These are phyloP conservation scores for Sanghuangporus baumii DNA, from an alignment of 1,284 basidiomycete genomes.

Conservation along the genomic window DNA sequence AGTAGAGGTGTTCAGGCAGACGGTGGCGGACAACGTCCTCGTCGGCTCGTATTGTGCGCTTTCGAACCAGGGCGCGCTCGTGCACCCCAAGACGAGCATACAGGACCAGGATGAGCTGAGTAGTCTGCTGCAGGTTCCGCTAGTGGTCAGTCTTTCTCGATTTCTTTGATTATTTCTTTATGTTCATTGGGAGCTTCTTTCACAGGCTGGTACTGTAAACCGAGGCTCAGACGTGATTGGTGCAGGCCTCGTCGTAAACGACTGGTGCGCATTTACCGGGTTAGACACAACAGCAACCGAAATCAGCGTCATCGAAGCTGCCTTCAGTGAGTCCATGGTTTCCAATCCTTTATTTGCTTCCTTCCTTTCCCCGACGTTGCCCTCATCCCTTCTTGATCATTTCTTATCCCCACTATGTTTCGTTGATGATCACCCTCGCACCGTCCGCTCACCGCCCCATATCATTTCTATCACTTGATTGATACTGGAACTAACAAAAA, in stretches of 20 bases:
- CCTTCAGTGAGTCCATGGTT: conserved; percentile 76
- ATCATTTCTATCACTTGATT: conserved; percentile 5
- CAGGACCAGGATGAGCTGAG: conserved; percentile 98
- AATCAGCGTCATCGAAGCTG: conserved; percentile 95
- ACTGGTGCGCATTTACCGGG: conserved; percentile 98
- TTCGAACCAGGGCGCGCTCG: conserved; percentile 94
- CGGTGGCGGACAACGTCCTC: conserved; percentile 93
- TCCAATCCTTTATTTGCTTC: neutral
- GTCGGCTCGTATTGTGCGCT: conserved; percentile 95
- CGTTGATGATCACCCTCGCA: neutral
- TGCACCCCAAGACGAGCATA: conserved; percentile 95
- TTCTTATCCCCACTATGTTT: neutral
- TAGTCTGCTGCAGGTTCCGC: conserved; percentile 88
- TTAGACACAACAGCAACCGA: conserved; percentile 97
- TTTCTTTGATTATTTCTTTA: neutral
- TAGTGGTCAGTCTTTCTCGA: conserved; percentile 64
- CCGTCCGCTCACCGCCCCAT: neutral
- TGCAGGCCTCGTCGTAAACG: conserved; percentile 96
- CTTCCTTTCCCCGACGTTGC: neutral
- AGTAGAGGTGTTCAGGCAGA: conserved; percentile 99
- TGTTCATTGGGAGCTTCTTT: neutral
- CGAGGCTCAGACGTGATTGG: conserved; percentile 97
- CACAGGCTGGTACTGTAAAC: conserved; percentile 93
- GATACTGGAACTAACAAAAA: neutral
- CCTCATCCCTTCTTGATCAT: neutral